Evolutionary conservation across 2,329 filamentous ascomycete genomes (phyloP), one percentile per base, ranked within the genome.

Genomic region (Paraphoma chrysanthemicola): DNA sequence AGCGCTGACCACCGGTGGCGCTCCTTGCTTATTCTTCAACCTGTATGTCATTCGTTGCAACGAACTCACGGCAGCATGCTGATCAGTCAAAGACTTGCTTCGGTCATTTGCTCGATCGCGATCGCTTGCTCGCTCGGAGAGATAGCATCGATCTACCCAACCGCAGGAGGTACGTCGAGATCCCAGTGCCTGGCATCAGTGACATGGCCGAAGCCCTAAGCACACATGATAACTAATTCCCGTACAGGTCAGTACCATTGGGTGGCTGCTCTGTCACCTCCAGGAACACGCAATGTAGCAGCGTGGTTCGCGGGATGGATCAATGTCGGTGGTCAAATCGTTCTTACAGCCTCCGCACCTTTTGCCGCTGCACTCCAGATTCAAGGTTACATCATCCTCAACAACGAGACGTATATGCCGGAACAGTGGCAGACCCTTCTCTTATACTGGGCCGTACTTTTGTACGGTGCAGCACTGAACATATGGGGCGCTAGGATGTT

Each of bases 141-240:
- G 77, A 89, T 91, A 67, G 90, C 88, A 52, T 88, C 86, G 59
- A 86, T 90, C 31, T 91, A 89, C 67, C 89, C 89, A n/a, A 91
- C 88, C 6, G 87, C 87, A 43, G 88, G 88, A 72, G 67, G 58
- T 58, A 87, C 47, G 90, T 90, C 23, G 23, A 23, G 23, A 23
- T 3, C 23, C 23, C 23, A 5, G 23, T 5, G 23, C 23, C 2
- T 23, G 23, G 23, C 23, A 23, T 23, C 23, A 36, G 14, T 36
- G 33, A 36, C 33, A 36, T 23, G 5, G 14, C 6, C 6, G 33
- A 36, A 10, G 6, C 9, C 33, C 14, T 36, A 14, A 3, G 3
- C 33, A 10, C 14, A 36, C 33, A 36, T 10, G 33, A 10, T 2
- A 2, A 7, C 33, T 36, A 14, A 14, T 14, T 10, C 6, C 3